Percentiles rank a stretch among this genome's conserved stretches.
phyloP scores from a whole-genome alignment of 139 green algal species.

The Tetradesmus obliquus region DNA sequence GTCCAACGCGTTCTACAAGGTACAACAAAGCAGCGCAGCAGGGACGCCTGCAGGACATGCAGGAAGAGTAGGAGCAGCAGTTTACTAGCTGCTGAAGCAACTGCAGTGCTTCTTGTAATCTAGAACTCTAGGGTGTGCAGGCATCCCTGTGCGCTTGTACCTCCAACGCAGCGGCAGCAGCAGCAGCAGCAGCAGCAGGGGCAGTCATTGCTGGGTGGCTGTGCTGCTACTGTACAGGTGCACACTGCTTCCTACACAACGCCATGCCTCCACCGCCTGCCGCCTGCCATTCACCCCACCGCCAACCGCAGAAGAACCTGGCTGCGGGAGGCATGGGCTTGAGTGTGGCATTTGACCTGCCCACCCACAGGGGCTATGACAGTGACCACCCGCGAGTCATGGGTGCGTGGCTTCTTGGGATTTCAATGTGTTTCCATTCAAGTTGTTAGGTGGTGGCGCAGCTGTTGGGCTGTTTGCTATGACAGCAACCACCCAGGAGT shows the following conservation, averaged over 20 bases:
- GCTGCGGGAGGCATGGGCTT: conserved; percentile 77
- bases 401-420: not conserved
- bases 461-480: conserved; percentile 51
- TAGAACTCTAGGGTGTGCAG: not conserved
- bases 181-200: not conserved
- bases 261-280: too few species aligned
- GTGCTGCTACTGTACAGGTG: too few species aligned
- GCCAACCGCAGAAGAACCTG: conserved; percentile 51
- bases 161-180: not conserved
- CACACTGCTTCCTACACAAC: too few species aligned
- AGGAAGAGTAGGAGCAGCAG: not conserved
- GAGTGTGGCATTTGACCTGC: conserved; percentile 80
- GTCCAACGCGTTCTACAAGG: conserved; percentile 79
- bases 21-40: not conserved
- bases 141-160: too few species aligned
- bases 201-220: too few species aligned
- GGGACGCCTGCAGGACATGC: not conserved
- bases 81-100: not conserved
- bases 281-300: too few species aligned
- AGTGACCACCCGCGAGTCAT: conserved; percentile 73
- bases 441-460: too few species aligned
- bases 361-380: conserved; percentile 82
- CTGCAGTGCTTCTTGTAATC: not conserved
- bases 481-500: conserved; percentile 79
- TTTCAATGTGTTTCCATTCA: too few species aligned